These are phyloP conservation scores for Phaeomoniella chlamydospora DNA, from an alignment of 2,329 filamentous ascomycete species.

Conservation along the genomic window DNA sequence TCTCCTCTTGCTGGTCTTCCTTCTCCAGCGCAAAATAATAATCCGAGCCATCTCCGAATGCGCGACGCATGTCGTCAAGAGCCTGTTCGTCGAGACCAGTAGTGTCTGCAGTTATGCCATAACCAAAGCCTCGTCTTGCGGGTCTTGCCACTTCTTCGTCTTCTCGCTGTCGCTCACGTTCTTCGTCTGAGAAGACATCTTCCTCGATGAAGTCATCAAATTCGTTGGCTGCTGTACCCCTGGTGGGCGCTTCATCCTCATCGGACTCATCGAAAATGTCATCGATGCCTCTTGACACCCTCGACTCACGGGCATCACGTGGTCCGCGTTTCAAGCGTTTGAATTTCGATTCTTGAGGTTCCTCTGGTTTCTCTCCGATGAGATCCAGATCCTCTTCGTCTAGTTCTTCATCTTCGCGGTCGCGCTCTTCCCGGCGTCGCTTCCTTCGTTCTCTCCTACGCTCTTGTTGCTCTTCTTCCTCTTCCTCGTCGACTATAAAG, in stretches of 20 bases:
- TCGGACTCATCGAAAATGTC: conserved; percentile 96
- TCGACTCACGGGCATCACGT: conserved; percentile 51
- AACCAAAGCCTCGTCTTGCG: conserved; percentile 51
- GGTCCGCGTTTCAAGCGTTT: conserved; percentile 93
- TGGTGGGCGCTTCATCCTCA: conserved; percentile 49
- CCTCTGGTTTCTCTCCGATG: conserved; percentile 69
- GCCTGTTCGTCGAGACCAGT: conserved; percentile 82
- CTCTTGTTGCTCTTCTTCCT: conserved; percentile 52
- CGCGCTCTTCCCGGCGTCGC: conserved; percentile 60
- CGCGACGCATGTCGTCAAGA: conserved; percentile 87
- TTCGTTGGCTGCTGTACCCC: conserved; percentile 52
- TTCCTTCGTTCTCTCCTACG: conserved; percentile 57
- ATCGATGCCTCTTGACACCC: conserved; percentile 57
- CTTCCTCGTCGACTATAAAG: conserved; percentile 84
- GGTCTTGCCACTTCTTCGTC: conserved; percentile 74
- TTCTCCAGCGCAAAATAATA: conserved; percentile 88
- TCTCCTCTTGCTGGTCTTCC: conserved; percentile 71
- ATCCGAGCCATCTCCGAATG: conserved; percentile 90
- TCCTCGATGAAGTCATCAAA: conserved; percentile 96
- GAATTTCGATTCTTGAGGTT: conserved; percentile 60
- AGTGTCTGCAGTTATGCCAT: conserved; percentile 58
- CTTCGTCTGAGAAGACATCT: conserved; percentile 79
- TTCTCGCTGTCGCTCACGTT: conserved; percentile 59
- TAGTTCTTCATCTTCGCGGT: conserved; percentile 68
- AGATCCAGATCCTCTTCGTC: conserved; percentile 95